phyloP scores from a whole-genome alignment of 352 stramenopile species.

The Pythium pyrilobum region DNA sequence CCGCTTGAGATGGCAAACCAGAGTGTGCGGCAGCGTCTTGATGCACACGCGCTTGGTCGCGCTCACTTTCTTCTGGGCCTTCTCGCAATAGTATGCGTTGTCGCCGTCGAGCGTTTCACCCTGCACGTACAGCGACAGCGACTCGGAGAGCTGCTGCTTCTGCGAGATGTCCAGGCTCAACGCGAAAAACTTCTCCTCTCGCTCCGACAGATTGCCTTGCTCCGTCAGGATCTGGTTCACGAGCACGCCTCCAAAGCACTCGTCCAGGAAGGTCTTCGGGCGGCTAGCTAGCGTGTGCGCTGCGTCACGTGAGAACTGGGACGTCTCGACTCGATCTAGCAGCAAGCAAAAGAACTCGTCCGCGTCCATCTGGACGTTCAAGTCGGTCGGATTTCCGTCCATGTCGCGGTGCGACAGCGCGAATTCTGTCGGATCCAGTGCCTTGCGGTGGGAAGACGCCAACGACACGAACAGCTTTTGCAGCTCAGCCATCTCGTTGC shows the following conservation, averaged over 20 bases:
- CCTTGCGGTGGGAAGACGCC: constrained; percentile 32
- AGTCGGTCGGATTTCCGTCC: constrained; percentile 65
- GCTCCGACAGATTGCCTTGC: constrained; percentile 68
- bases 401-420: constrained; percentile 62
- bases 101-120: constrained; percentile 70
- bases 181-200: constrained; percentile 82
- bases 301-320: constrained; percentile 3
- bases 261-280: constrained; percentile 31
- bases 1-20: constrained; percentile 83
- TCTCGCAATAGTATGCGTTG: constrained; percentile 78
- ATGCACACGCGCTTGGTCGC: constrained; percentile 83
- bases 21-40: constrained; percentile 64
- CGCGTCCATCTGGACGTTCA: constrained; percentile 77
- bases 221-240: constrained; percentile 84
- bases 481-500: constrained; percentile 54
- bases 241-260: constrained; percentile 37
- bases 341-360: constrained; percentile 81
- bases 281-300: neutral
- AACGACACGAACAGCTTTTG: constrained; percentile 68
- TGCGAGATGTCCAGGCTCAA: constrained; percentile 78
- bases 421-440: constrained; percentile 60
- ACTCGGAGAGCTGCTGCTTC: constrained; percentile 56
- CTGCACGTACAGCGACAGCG: constrained; percentile 62
- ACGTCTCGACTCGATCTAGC: constrained; percentile 73
- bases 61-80: constrained; percentile 59